Percentiles rank a stretch among this genome's conserved stretches.
Evolutionary conservation across 75 land plant species (phyloP).

Genomic region (Cunninghamia lanceolata): DNA sequence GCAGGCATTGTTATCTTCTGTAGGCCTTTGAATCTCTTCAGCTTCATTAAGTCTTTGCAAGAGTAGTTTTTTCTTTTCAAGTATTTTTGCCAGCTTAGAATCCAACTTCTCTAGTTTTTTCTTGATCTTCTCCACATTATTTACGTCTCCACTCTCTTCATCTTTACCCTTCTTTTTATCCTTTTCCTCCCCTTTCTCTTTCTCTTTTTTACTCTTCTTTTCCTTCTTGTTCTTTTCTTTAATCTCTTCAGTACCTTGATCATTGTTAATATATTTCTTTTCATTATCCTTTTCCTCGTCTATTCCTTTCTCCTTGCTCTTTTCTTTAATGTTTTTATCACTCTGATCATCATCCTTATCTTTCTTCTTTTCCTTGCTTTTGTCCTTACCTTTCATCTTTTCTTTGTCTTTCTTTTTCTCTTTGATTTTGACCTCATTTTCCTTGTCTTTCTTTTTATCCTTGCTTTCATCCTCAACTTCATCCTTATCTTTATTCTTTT

Average conservation of each 20-base stretch:
- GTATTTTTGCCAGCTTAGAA: neutral
- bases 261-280: neutral
- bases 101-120: constrained; percentile 2
- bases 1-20: neutral
- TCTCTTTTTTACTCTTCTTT: neutral
- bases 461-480: neutral
- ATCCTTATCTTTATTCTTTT: neutral
- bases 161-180: neutral
- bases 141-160: neutral
- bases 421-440: neutral
- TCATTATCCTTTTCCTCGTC: neutral
- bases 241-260: neutral
- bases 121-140: neutral
- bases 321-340: neutral
- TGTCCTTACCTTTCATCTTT: neutral
- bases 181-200: neutral
- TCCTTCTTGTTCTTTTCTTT: neutral
- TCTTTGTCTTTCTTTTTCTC: neutral
- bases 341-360: neutral
- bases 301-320: neutral
- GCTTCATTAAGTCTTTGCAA: neutral
- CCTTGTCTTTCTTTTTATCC: neutral
- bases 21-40: neutral
- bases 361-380: neutral
- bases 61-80: neutral